Evolutionary conservation across 176 grass and related monocot species (phyloP).

Genomic region (Musa acuminata): DNA sequence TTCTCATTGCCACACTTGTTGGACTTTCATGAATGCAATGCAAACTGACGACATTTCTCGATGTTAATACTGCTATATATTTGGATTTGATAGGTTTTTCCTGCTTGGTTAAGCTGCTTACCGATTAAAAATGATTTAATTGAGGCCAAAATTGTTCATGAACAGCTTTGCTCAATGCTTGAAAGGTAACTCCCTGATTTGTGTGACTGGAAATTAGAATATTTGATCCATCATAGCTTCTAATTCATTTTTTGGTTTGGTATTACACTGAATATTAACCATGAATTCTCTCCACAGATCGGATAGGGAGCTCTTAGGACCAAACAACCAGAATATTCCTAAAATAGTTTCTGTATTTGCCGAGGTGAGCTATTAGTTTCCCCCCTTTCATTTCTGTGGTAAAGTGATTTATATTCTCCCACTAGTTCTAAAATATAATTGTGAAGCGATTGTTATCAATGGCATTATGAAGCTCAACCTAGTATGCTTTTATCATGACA

Average conservation of each 20-base stretch:
- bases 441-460: no score
- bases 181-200: slow-evolving; percentile 45
- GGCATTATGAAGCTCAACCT: no score
- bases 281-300: slow-evolving; percentile 36
- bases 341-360: slow-evolving; percentile 77
- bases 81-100: slow-evolving; percentile 50
- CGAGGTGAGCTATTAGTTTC: slow-evolving; percentile 44
- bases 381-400: not conserved
- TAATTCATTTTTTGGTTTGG: not conserved
- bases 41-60: not conserved
- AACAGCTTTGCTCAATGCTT: slow-evolving; percentile 87
- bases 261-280: not conserved
- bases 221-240: not conserved
- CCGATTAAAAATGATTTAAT: slow-evolving; percentile 96
- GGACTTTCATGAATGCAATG: slow-evolving; percentile 10
- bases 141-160: slow-evolving; percentile 95
- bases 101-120: slow-evolving; percentile 79
- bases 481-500: no score
- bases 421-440: no score
- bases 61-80: not conserved
- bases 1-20: no score
- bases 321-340: slow-evolving; percentile 65
- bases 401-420: not conserved
- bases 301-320: slow-evolving; percentile 62
- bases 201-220: not conserved